Base-by-base conservation (phyloP, 139 green algal genomes). In the Edaphochlamys debaryana region DNA sequence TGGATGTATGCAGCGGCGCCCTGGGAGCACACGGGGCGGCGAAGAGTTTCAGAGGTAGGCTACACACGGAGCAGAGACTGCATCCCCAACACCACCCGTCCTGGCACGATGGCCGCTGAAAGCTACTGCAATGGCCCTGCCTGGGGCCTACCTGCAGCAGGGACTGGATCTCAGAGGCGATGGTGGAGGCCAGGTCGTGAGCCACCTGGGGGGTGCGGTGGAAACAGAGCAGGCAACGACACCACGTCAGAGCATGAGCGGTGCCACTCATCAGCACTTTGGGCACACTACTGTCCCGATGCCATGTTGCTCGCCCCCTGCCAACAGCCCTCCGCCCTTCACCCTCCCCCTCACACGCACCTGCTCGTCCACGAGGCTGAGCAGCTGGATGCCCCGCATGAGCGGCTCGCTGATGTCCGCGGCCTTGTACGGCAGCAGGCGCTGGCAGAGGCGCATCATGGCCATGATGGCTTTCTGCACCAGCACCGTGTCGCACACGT, bases 351-450 rank as follows among this genome's bases (percentile, higher is more conserved):
- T 86, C 13, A 3, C 29, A 6, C 86, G 64, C 56, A 93, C 86
- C 36, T 94, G 87, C 17, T 92, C 87, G 68, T 96, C 92, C 38
- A 99, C 89, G 36, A 92, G 89, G 41, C 94, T 89, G 34, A 99
- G 87, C 64, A 98, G 89, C 84, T 92, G 87, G 60, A 93, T 84
- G 32, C 86, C 93, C 19, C 86, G 83, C 71, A 99, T 89, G 54
- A 99, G 92, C 67, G 93, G 89, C 37, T 98, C 95, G 1, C 92
- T 93, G 9, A 96, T 91, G 76, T 97, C 95, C 13, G 88, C 95
- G 89, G 56, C 73, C 84, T 98, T 97, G 88, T 97, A 97, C 6
- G 95, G 93, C 79, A 99, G 88, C 86, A 98, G 89, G 38, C 95
- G 92, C 73, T 95, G 92, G 89, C 95, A 98, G 58, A 98, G 82